These are phyloP conservation scores for Maudiozyma turicensis DNA, from an alignment of 805 yeast species.

Conservation along the genomic window DNA sequence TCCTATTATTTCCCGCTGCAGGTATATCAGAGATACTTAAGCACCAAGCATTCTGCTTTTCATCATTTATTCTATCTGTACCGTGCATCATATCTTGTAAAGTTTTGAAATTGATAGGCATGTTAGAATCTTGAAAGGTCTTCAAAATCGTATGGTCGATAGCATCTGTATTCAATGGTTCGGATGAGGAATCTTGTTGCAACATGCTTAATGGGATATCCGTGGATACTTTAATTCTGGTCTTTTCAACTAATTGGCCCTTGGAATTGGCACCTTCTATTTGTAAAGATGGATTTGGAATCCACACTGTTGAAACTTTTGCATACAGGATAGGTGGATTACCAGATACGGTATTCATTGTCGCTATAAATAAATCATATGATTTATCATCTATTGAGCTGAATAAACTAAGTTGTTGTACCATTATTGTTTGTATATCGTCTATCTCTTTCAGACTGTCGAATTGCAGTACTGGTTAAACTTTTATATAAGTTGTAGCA, in stretches of 20 bases:
- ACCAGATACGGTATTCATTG: constrained; percentile 23
- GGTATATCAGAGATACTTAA: constrained; percentile 64
- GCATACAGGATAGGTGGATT: constrained; percentile 24
- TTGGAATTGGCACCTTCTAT: constrained; percentile 21
- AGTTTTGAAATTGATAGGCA: constrained; percentile 10
- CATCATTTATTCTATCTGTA: not conserved
- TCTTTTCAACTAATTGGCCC: constrained; percentile 26
- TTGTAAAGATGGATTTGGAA: constrained; percentile 21
- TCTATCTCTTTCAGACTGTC: too few relatives aligned
- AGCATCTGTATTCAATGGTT: not conserved
- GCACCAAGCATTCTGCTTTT: constrained; percentile 37
- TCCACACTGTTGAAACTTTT: constrained; percentile 20
- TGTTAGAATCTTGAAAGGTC: constrained; percentile 5
- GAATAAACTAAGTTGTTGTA: constrained; percentile 25
- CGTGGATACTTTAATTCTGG: constrained; percentile 21
- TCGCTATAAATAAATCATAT: constrained; percentile 21
- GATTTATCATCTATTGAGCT: constrained; percentile 24
- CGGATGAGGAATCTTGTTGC: not conserved
- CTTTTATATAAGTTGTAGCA: too few relatives aligned
- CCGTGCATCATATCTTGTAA: constrained; percentile 1
- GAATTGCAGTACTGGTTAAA: too few relatives aligned
- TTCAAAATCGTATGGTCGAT: constrained; percentile 15
- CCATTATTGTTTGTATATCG: constrained; percentile 11
- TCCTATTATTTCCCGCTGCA: constrained; percentile 53
- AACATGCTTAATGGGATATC: constrained; percentile 14